A percentile compares a stretch with the other conserved stretches of the same genome.
Conservation (phyloP, 2,329 filamentous ascomycete genomes). For the Diaporthe sp. region DNA sequence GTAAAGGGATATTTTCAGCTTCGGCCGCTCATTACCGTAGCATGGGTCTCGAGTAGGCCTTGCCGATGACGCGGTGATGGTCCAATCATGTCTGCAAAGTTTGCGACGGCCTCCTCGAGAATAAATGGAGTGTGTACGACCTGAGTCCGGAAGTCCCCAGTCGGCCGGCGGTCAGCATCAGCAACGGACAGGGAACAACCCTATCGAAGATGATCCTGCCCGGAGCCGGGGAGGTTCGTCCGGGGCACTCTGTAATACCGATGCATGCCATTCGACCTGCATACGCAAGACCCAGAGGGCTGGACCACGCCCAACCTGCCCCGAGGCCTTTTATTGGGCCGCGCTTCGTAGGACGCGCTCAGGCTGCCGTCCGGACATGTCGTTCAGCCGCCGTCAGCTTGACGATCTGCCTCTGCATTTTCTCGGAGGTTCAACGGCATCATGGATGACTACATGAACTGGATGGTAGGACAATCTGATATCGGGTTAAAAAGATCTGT, state of each 20-base stretch:
- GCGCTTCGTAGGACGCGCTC: conserved; percentile 11
- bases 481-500: neutral
- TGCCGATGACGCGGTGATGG: neutral
- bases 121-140: neutral
- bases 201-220: neutral
- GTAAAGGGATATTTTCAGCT: neutral
- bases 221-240: conserved; percentile 19
- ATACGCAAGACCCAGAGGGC: neutral
- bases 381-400: neutral
- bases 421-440: neutral
- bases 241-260: neutral
- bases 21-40: neutral
- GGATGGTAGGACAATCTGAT: neutral
- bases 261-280: conserved; percentile 1
- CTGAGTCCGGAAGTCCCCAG: conserved; percentile 21
- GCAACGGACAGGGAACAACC: conserved; percentile 10
- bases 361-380: conserved; percentile 27
- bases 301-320: neutral
- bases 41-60: neutral
- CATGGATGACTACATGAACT: neutral
- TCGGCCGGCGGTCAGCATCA: conserved; percentile 23
- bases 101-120: neutral
- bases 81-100: neutral
- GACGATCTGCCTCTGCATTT: neutral
- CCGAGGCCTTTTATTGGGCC: neutral